These are phyloP conservation scores for Malus sylvestris DNA, from an alignment of 306 rosid genomes.

Conservation along the genomic window DNA sequence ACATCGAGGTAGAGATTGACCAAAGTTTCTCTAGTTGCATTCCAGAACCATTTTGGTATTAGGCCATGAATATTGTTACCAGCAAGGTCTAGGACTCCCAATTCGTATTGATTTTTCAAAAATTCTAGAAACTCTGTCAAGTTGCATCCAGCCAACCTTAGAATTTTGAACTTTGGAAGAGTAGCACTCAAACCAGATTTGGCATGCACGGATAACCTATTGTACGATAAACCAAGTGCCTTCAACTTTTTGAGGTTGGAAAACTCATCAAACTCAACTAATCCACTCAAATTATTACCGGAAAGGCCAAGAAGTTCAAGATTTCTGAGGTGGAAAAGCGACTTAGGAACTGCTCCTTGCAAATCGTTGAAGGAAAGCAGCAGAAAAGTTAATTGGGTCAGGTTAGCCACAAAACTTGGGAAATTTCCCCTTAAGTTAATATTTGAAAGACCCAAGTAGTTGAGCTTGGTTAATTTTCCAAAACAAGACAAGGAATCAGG, in stretches of 20 bases:
- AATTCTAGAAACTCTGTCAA: not conserved
- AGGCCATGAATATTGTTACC: too few relatives aligned
- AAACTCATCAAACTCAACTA: slow-evolving; percentile 3
- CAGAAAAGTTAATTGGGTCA: not conserved
- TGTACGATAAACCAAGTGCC: not conserved
- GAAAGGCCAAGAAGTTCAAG: not conserved
- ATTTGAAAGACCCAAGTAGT: not conserved
- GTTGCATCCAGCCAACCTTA: not conserved
- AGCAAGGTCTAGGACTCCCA: too few relatives aligned
- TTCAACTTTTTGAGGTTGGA: not conserved
- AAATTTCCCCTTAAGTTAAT: not conserved
- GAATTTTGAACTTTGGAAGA: not conserved
- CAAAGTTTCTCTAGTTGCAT: too few relatives aligned
- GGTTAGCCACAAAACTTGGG: not conserved
- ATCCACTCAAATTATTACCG: too few relatives aligned
- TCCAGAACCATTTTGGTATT: too few relatives aligned
- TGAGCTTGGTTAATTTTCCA: not conserved
- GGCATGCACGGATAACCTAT: not conserved
- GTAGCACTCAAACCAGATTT: not conserved
- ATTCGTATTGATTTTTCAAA: too few relatives aligned
- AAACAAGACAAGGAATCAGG: not conserved
- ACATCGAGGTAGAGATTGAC: too few relatives aligned
- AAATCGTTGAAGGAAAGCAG: not conserved
- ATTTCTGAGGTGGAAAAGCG: not conserved
- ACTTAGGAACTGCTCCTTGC: slow-evolving; percentile 9